Base-by-base conservation (phyloP, 306 rosid species). In the Sechiopsis laciniata region DNA sequence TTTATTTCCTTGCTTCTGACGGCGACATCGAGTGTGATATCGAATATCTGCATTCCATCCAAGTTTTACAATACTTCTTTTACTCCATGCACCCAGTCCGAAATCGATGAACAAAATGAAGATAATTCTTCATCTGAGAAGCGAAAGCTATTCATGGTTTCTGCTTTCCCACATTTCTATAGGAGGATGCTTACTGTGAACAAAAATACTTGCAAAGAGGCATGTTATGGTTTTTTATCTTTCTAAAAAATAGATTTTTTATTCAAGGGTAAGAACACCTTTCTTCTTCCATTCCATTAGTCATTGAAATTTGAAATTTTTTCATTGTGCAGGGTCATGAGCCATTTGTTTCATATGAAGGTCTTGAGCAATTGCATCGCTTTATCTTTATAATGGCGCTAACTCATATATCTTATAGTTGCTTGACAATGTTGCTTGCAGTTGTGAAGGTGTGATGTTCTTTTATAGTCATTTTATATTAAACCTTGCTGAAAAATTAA, bases 351-450 rank as follows among this genome's bases (percentile, higher is more conserved):
- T 91, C 99, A 0, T 89, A 91, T 77, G 78, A 91, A 85, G 99
- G 97, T 70, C 96, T 94, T 73, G 99, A 94, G 86, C 99, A 94
- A 81, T 84, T 94, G 91, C 99, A 94, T 72, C 92, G 97, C 48
- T 94, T 94, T 87, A 94, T 94, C 85, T 94, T 94, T 82, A 85
- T 94, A 77, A 94, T 94, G 99, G 99, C 97, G 29, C 79, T 94
- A 74, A 94, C 99, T 37, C 99, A 94, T 80, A 73, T 94, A 77
- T 89, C 95, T 75, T 94, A 94, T 81, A 94, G 99, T 84, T 94
- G 99, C 88, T 86, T 94, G 73, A 94, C 97, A 16, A 94, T 94
- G 97, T 80, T 94, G 86, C 83, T 94, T 71, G 96, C 96, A 55
- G 88, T 94, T 83, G 99, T 94, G 74, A 91, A 94, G 99, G 99